Evolutionary conservation across 495 filamentous ascomycete species (phyloP), one percentile per base, ranked within the genome.

Genomic region (Penicillium steckii): DNA sequence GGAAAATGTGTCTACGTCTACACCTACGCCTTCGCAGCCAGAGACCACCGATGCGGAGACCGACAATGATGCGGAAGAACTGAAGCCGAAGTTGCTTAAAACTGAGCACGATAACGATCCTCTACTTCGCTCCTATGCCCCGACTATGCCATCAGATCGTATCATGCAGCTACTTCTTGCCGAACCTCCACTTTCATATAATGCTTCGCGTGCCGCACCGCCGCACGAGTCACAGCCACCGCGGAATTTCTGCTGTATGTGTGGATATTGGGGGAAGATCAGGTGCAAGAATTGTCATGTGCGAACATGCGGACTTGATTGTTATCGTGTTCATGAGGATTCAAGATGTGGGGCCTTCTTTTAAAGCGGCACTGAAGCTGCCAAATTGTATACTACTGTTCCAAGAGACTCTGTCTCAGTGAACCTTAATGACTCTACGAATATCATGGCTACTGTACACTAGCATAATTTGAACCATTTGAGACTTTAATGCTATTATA

Each of bases 201-300:
- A 82, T 45, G 89, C 87, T 24, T 85, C 91, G 22, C 77, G 87
- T n/a, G 84, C 80, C 0, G 74, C 70, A 9, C 82, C 83, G 50
- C 73, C 81, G 2, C 54, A 73, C 1, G 59, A 73, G 4, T 61
- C 52, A 45, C 83, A 81, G 44, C 83, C 89, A n/a, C 71, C 77
- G 46, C 76, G 90, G 45, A 63, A 66, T 22, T 96, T 96, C 62
- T 96, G 91, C 71, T 89, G 87, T 61, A 85, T 92, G 45, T 96
- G 91, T 70, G 91, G 91, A 25, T 95, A 94, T 68, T 96, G 92
- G 91, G 91, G 91, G 1, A 79, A 87, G 56, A 87, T 91, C 24
- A 82, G 80, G 68, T 96, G 91, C 68, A 82, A 86, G 73, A 91
- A 84, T 69, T 96, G 91, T 71, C 90, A 90, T 29, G 75, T 80